Percentiles rank a stretch among this genome's conserved stretches.
Conservation (phyloP, 331 rosid species). For the Pyracantha coccinea region DNA sequence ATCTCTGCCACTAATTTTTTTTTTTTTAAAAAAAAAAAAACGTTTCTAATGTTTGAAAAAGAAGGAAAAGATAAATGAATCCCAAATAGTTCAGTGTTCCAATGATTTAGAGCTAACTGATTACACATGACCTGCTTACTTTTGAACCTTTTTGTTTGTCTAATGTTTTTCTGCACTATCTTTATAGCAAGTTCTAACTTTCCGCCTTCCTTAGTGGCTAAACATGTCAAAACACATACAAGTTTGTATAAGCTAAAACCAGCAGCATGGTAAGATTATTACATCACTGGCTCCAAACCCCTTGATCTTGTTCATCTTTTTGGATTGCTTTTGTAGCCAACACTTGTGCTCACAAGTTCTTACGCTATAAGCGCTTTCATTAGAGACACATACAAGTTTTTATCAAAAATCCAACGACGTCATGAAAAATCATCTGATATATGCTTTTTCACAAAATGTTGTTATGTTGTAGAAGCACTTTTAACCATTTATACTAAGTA, state of each 20-base stretch:
- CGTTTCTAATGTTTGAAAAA: background rate
- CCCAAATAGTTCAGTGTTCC: background rate
- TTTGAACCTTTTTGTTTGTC: background rate
- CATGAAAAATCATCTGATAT: background rate
- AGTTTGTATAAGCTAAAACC: background rate
- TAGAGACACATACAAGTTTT: no score
- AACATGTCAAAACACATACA: background rate
- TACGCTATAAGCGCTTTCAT: background rate
- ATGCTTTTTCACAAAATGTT: no score
- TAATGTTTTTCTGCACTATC: background rate
- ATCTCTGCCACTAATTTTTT: no score
- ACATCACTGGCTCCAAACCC: background rate
- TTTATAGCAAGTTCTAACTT: background rate
- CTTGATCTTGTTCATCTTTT: background rate
- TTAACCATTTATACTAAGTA: background rate
- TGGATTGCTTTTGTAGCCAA: background rate
- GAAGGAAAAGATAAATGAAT: background rate
- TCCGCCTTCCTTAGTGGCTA: constrained; percentile 18
- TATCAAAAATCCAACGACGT: background rate
- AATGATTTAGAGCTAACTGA: background rate
- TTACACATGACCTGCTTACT: background rate
- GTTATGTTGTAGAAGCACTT: background rate
- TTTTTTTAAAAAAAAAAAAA: no score
- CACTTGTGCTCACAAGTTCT: background rate
- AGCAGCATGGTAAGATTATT: background rate